These are phyloP conservation scores for Eucalyptus regnans DNA, from an alignment of 345 rosid species.

Conservation along the genomic window DNA sequence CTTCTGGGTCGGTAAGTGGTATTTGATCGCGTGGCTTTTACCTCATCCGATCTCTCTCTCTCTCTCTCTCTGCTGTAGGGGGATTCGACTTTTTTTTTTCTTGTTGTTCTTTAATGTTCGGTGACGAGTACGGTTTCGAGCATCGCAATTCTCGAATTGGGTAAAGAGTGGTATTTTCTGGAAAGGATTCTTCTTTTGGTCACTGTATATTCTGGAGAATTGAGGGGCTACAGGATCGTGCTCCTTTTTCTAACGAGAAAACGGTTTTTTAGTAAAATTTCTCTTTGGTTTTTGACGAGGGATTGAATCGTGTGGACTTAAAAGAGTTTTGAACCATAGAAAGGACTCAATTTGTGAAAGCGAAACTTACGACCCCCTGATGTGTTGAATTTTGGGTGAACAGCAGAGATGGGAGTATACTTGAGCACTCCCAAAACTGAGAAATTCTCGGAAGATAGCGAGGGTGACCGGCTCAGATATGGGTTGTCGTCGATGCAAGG, in stretches of 20 bases:
- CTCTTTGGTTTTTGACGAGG: background rate
- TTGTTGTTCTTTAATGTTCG: background rate
- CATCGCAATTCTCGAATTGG: background rate
- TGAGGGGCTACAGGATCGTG: background rate
- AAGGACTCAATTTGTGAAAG: background rate
- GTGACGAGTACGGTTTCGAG: background rate
- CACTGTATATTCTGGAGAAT: background rate
- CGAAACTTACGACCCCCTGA: background rate
- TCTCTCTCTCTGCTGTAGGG: background rate
- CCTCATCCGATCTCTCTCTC: background rate
- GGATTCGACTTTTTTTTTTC: background rate
- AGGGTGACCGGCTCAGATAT: constrained; percentile 60
- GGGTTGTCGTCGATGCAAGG: constrained; percentile 99
- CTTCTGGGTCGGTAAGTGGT: background rate
- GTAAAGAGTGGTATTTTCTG: background rate
- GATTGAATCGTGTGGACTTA: background rate
- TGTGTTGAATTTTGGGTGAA: background rate
- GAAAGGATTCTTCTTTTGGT: too few relatives aligned
- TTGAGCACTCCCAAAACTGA: constrained; percentile 96
- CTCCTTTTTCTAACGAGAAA: background rate
- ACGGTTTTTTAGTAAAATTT: background rate
- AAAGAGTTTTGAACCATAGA: background rate
- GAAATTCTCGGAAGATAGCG: constrained; percentile 84
- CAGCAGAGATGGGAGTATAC: constrained; percentile 71
- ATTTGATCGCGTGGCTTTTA: background rate